Base-by-base conservation (phyloP, 108 stramenopile species). In the Craspedostauros australis region DNA sequence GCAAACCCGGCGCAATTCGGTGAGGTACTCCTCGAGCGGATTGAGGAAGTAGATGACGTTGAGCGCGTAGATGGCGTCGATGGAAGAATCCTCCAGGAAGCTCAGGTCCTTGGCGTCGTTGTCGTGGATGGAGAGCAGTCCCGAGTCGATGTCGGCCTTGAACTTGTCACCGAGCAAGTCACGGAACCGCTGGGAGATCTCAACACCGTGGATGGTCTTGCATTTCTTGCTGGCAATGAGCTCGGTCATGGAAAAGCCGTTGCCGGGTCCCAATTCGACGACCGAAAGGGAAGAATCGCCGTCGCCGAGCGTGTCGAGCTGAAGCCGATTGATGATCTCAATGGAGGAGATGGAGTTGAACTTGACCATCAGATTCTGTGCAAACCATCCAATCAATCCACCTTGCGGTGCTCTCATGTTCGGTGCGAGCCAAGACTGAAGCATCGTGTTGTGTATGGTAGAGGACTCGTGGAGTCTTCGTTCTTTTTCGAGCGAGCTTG, bases 1-100 rank as follows among this genome's bases (percentile, higher is more conserved):
- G 28, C 84, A 50, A 49, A 87, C 80, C 40, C 86, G 60, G 16
- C 41, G 46, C 15, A 82, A 54, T 70, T 87, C 86, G n/a, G 29
- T 45, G 4, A 87, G 55, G 24, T 66, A 66, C 11, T 76, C 67
- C 7, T 69, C 59, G 1, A 79, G 18, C n/a, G 82, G 86, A 40
- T 70, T 32, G 27, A 72, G 57, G 19, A 87, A 73, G 60, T 87
- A 87, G 1, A 66, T 18, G 23, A 66, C 11, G 43, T 66, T 66
- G 25, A 66, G 23, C n/a, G 51, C 64, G 27, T 59, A 66, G 11
- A 66, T 31, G 26, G 24, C 51, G 30, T 58, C 50, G 12, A 59
- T 40, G 14, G 46, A 39, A 25, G 50, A n/a, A 30, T 59, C 57
- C 18, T 16, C 18, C 5, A 66, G 47, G 22, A 38, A 66, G 2